Base-by-base conservation (phyloP, 148 eudicot genomes). In the Silene latifolia region DNA sequence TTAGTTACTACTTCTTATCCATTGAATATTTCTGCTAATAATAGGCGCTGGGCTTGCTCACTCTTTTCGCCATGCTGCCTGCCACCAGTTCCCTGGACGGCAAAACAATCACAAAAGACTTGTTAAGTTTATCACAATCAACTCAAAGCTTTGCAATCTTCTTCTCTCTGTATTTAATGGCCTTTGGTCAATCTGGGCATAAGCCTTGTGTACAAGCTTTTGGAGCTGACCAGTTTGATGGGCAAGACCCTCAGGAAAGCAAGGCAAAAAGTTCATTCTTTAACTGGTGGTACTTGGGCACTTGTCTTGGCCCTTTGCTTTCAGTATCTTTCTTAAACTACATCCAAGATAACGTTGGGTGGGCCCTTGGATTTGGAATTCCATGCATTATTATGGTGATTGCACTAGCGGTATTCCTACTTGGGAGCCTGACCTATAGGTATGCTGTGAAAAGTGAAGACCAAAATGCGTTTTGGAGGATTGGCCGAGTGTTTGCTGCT, bases 191-290 rank as follows among this genome's bases (percentile, higher is more conserved):
- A 87, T 89, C 87, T 60, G 98, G 97, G 46, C 89, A 85, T 78
- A 87, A 80, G 79, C 97, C 98, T 60, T 90, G 97, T 80, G 86
- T 86, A 58, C 93, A 90, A 74, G 96, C 98, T 63, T 94, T 94
- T 77, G 97, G 98, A 60, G 98, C 98, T 9, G 98, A 94, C 72
- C 98, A 94, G 75, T 94, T 94, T 78, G 97, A 94, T 63, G 86
- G 66, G 7, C 75, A 79, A 48, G 85, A 94, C 78, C 83, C 90
- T 2, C 10, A 86, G 53, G 98, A 94, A 76, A 8, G 80, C 81
- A 85, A 84, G 80, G 89, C 96, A 57, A 91, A 88, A 79, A 91
- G 97, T 80, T 94, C 98, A 11, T 94, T 90, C 79, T 94, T 94
- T 79, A 94, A 91, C 29, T 94, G 98, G 93, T 91, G 93, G 96